Conservation (phyloP, 495 filamentous ascomycete species). For the Pyronema domesticum region DNA sequence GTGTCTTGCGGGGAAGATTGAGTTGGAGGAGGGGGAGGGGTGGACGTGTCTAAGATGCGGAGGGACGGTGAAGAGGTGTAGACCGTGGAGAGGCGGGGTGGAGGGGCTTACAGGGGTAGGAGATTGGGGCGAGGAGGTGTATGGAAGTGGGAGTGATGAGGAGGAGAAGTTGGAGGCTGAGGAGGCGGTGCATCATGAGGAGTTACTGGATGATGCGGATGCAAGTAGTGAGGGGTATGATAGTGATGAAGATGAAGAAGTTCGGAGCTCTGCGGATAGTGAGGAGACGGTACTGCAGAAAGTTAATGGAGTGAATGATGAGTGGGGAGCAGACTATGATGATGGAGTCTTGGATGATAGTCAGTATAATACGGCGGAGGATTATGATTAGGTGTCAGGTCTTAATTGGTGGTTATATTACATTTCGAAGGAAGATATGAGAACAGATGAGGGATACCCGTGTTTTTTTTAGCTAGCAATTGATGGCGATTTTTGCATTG, state of each 20-base stretch:
- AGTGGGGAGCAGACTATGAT: conserved; percentile 1
- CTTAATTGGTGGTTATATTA: too few species aligned
- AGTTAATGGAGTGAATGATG: background rate
- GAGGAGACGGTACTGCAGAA: conserved; percentile 3
- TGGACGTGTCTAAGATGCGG: conserved; percentile 92
- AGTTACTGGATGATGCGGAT: conserved; percentile 3
- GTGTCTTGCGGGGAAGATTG: conserved; percentile 79
- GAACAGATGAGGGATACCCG: too few species aligned
- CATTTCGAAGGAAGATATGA: too few species aligned
- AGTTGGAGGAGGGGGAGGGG: conserved; percentile 85
- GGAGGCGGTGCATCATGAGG: background rate
- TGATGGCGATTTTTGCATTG: too few species aligned
- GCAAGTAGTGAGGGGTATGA: background rate
- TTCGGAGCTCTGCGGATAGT: background rate
- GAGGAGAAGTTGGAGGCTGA: conserved; percentile 11
- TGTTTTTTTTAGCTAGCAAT: too few species aligned
- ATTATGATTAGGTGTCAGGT: conserved; percentile 1
- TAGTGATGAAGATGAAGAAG: background rate
- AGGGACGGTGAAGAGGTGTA: conserved; percentile 68
- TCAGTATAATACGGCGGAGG: conserved; percentile 7
- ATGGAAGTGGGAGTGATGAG: conserved; percentile 9
- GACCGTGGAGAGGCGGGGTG: conserved; percentile 65
- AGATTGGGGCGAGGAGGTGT: conserved; percentile 23
- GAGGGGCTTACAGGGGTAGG: conserved; percentile 15
- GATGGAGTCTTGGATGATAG: conserved; percentile 3